These are phyloP conservation scores for Melanogaster broomeanus DNA, from an alignment of 768 basidiomycete genomes.

Conservation along the genomic window DNA sequence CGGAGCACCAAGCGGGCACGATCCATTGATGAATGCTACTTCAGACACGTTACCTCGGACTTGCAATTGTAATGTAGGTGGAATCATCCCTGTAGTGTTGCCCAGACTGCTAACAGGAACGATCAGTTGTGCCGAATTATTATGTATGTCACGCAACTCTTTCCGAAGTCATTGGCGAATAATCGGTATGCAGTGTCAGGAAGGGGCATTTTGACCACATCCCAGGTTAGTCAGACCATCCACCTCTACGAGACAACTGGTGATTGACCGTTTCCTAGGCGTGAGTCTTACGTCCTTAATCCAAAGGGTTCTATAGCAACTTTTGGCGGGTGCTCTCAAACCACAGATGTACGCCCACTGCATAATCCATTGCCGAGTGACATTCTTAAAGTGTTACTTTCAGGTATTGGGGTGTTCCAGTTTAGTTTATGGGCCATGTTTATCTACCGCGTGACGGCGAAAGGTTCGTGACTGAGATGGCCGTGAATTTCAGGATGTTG, in stretches of 20 bases:
- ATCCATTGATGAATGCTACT: background rate
- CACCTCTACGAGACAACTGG: background rate
- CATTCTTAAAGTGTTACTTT: too few relatives aligned
- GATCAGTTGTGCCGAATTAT: background rate
- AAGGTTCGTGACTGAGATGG: conserved; percentile 4
- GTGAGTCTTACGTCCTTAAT: too few relatives aligned
- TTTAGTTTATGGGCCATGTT: background rate
- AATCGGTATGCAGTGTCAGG: background rate
- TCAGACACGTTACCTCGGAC: conserved; percentile 9
- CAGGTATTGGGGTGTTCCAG: background rate
- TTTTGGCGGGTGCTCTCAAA: too few relatives aligned
- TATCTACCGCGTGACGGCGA: background rate
- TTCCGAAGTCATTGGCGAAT: background rate
- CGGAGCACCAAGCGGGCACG: too few relatives aligned
- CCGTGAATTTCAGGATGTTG: too few relatives aligned
- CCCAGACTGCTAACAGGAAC: background rate
- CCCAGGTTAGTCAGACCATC: background rate
- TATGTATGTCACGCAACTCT: background rate
- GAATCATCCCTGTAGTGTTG: background rate
- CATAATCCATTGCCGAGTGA: background rate
- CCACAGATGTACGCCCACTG: conserved; percentile 2
- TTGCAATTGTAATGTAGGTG: conserved; percentile 7
- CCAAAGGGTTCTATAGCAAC: too few relatives aligned
- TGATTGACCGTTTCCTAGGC: conserved; percentile 2
- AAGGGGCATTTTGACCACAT: background rate